phyloP scores from a whole-genome alignment of 441 rosid genomes.

The Heliophila coronopifolia region DNA sequence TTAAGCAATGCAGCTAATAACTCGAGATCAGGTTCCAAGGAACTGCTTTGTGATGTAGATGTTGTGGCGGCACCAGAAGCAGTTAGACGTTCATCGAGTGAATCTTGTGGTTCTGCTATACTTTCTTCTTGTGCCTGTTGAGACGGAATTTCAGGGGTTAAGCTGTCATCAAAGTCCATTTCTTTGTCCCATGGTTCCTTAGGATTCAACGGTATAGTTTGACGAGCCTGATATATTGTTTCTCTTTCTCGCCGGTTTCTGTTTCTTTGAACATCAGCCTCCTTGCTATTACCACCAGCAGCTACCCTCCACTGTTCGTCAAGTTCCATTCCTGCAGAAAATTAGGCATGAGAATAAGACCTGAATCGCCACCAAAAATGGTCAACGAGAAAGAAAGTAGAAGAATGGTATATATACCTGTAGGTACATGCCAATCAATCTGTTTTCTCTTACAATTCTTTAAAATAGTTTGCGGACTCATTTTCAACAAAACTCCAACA shows the following conservation, averaged over 20 bases:
- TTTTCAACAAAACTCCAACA: constrained; percentile 35
- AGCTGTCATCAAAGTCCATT: constrained; percentile 85
- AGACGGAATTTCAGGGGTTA: constrained; percentile 76
- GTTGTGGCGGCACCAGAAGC: constrained; percentile 29
- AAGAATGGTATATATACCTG: constrained; percentile 65
- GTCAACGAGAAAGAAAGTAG: constrained; percentile 19
- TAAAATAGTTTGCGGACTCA: constrained; percentile 39
- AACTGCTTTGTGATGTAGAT: constrained; percentile 32
- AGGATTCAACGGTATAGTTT: constrained; percentile 71
- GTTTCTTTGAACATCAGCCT: constrained; percentile 74
- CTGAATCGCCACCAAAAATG: constrained; percentile 12
- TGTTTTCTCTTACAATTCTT: constrained; percentile 47
- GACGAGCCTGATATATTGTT: constrained; percentile 43
- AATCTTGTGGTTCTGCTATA: constrained; percentile 41
- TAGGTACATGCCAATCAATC: constrained; percentile 69
- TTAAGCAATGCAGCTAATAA: constrained; percentile 85
- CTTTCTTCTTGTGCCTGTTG: constrained; percentile 65
- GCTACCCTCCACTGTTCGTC: constrained; percentile 62
- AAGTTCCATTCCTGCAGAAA: constrained; percentile 64
- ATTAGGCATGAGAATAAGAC: constrained; percentile 30
- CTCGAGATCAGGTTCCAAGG: constrained; percentile 79
- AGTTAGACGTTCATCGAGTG: constrained; percentile 36
- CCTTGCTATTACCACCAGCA: constrained; percentile 86
- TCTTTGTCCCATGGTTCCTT: constrained; percentile 97
- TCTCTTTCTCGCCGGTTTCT: constrained; percentile 84